These are phyloP conservation scores for Plantago elongata DNA, from an alignment of 257 asterid genomes.

Conservation along the genomic window DNA sequence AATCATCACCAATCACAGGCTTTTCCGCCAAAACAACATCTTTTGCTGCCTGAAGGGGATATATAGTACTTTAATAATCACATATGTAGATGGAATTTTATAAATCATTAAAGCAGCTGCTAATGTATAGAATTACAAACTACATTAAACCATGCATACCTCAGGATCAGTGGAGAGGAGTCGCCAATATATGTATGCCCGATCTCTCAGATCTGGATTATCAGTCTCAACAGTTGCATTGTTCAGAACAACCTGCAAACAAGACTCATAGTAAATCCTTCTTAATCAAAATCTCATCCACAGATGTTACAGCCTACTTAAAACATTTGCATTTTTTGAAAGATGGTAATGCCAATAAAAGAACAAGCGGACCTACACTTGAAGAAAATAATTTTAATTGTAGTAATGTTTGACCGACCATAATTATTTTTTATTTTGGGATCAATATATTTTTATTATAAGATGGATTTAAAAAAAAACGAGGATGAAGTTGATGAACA, in stretches of 20 bases:
- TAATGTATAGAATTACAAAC: not conserved
- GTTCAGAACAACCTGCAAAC: constrained; percentile 79
- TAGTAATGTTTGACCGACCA: too few species aligned
- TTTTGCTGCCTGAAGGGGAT: constrained; percentile 83
- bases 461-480: too few species aligned
- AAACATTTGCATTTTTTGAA: too few species aligned
- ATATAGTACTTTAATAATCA: constrained; percentile 12
- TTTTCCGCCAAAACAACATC: constrained; percentile 98
- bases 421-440: not conserved
- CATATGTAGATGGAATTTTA: not conserved
- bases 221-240: constrained; percentile 99
- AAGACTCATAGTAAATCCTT: constrained; percentile 13
- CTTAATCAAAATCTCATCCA: too few species aligned
- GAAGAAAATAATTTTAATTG: too few species aligned
- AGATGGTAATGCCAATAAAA: too few species aligned
- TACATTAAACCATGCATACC: constrained; percentile 42
- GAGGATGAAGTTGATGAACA: not conserved
- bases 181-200: constrained; percentile 99
- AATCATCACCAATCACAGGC: constrained; percentile 96
- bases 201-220: constrained; percentile 97
- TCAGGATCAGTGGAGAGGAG: constrained; percentile 99
- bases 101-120: constrained; percentile 17
- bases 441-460: not conserved
- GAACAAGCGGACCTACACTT: too few species aligned
- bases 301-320: too few species aligned